Conservation (phyloP, 108 stramenopile genomes). For the Skeletonema tropicum region DNA sequence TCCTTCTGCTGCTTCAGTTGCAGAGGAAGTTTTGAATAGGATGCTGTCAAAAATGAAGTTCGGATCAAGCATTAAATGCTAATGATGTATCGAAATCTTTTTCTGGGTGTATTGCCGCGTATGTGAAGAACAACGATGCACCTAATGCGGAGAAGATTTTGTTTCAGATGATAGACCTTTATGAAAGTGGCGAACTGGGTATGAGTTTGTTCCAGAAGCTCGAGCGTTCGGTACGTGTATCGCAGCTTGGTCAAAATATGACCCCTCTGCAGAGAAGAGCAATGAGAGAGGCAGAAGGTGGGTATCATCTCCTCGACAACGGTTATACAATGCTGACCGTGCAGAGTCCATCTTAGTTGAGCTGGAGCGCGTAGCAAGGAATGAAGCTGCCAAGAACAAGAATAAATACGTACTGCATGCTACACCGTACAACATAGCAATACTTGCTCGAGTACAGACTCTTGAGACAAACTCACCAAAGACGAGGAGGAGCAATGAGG, state of each 20-base stretch:
- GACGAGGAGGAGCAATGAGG: constrained; percentile 20
- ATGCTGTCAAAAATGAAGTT: constrained; percentile 16
- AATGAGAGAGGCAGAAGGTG: constrained; percentile 4
- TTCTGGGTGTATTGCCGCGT: constrained; percentile 49
- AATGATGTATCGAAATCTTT: constrained; percentile 41
- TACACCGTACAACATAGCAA: constrained; percentile 44
- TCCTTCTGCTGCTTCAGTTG: constrained; percentile 17
- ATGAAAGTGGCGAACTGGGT: constrained; percentile 25
- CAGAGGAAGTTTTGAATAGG: constrained; percentile 40
- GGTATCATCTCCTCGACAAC: constrained; percentile 14
- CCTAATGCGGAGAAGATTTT: constrained; percentile 39
- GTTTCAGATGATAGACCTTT: constrained; percentile 47
- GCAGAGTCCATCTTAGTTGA: constrained; percentile 42
- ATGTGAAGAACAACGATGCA: constrained; percentile 49
- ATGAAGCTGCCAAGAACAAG: constrained; percentile 31
- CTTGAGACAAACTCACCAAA: background rate
- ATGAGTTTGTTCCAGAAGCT: constrained; percentile 40
- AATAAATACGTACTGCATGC: constrained; percentile 24
- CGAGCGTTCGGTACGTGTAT: constrained; percentile 49
- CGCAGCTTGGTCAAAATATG: constrained; percentile 34
- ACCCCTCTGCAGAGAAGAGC: background rate
- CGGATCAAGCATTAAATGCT: constrained; percentile 8
- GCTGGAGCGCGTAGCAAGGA: constrained; percentile 33
- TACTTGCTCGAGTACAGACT: constrained; percentile 37
- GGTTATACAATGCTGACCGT: constrained; percentile 31